These are phyloP conservation scores for Ogataea dorogensis DNA, from an alignment of 805 yeast genomes.

Conservation along the genomic window DNA sequence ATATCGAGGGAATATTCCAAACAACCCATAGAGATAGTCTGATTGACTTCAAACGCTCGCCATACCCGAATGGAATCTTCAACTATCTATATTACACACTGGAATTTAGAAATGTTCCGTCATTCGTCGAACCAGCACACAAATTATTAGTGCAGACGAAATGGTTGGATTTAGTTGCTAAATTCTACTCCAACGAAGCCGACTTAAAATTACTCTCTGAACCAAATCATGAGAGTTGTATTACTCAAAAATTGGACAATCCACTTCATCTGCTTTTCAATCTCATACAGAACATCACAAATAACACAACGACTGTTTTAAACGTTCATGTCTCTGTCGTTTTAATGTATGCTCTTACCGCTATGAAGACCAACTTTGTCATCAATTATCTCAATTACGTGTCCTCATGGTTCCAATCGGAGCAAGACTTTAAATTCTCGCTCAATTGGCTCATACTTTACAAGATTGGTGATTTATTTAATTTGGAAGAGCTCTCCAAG, in stretches of 20 bases:
- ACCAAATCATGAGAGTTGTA: conserved; percentile 45
- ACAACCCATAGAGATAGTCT: conserved; percentile 31
- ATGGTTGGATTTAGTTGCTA: conserved; percentile 39
- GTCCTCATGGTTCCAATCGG: conserved; percentile 21
- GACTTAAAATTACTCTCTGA: conserved; percentile 16
- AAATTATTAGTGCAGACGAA: conserved; percentile 36
- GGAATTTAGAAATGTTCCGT: conserved; percentile 20
- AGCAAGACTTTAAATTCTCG: conserved; percentile 20
- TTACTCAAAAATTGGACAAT: conserved; percentile 40
- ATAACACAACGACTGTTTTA: conserved; percentile 22
- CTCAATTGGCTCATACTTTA: conserved; percentile 19
- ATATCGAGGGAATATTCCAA: conserved; percentile 28
- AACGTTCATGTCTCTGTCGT: conserved; percentile 27
- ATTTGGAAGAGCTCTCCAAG: conserved; percentile 13
- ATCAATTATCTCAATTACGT: conserved; percentile 23
- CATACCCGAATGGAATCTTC: conserved; percentile 45
- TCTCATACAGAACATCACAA: conserved; percentile 34
- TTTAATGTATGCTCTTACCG: conserved; percentile 27
- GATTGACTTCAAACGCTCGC: conserved; percentile 38
- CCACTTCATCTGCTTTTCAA: conserved; percentile 40
- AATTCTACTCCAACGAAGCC: conserved; percentile 28
- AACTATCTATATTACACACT: conserved; percentile 35
- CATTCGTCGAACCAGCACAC: conserved; percentile 25
- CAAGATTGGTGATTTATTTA: conserved; percentile 9
- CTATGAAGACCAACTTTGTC: conserved; percentile 26